Evolutionary conservation across 148 eudicot species (phyloP).

Genomic region (Amaranthus palmeri): DNA sequence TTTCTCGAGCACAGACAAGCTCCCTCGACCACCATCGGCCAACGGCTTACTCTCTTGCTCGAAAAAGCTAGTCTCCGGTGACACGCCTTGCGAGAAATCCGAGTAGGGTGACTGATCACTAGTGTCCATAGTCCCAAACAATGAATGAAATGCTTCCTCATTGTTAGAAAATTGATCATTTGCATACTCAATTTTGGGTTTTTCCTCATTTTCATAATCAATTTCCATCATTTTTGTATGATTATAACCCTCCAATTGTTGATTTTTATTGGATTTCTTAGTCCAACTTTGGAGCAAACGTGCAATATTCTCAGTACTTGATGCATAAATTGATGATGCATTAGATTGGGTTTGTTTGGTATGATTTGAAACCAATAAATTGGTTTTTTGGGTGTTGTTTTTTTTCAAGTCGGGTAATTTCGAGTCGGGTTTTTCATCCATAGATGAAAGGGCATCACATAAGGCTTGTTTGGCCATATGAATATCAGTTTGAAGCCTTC

Average conservation of each 20-base stretch:
- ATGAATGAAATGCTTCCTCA: constrained; percentile 19
- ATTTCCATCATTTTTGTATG: neutral
- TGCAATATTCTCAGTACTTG: constrained; percentile 36
- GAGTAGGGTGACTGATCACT: constrained; percentile 24
- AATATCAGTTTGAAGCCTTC: constrained; percentile 69
- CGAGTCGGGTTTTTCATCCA: constrained; percentile 17
- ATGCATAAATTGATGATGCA: constrained; percentile 26
- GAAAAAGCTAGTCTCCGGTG: constrained; percentile 23
- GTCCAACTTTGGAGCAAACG: constrained; percentile 37
- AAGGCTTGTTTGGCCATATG: constrained; percentile 76
- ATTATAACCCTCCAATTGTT: neutral
- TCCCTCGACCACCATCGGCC: constrained; percentile 13
- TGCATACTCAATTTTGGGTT: neutral
- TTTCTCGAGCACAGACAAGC: constrained; percentile 29
- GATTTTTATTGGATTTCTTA: constrained; percentile 23
- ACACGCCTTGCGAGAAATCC: constrained; percentile 23
- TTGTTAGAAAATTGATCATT: neutral
- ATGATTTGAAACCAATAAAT: neutral
- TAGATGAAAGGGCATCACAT: constrained; percentile 51
- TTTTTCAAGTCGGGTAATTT: constrained; percentile 2
- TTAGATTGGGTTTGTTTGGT: neutral
- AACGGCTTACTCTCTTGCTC: constrained; percentile 30
- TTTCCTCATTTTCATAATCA: constrained; percentile 20
- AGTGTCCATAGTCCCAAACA: constrained; percentile 28
- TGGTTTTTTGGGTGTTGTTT: constrained; percentile 1